Percentiles rank a stretch among this genome's conserved stretches.
phyloP scores from a whole-genome alignment of 2,329 filamentous ascomycete species.

The Xylariaceae sp. region DNA sequence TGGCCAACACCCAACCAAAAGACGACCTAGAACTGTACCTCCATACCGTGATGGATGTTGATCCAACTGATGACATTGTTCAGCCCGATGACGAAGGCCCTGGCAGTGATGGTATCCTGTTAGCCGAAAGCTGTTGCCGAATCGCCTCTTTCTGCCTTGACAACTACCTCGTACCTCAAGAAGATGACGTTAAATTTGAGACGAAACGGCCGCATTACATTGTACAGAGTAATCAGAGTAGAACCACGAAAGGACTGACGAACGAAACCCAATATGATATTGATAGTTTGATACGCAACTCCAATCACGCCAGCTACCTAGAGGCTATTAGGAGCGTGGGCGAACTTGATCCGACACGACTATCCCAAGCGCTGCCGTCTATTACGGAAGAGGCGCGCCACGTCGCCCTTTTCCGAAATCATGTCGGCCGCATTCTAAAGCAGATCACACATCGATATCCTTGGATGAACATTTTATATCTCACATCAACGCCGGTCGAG shows the following conservation, averaged over 20 bases:
- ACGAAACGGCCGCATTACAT: not conserved
- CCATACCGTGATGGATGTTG: constrained; percentile 46
- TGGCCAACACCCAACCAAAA: constrained; percentile 37
- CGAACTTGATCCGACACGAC: constrained; percentile 19
- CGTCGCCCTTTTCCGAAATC: constrained; percentile 41
- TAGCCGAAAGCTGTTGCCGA: constrained; percentile 47
- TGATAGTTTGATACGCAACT: constrained; percentile 42
- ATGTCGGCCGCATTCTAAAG: constrained; percentile 43
- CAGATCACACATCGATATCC: constrained; percentile 51
- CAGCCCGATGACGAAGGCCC: constrained; percentile 4
- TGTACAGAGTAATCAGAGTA: not conserved
- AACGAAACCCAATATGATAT: constrained; percentile 41
- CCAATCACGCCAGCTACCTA: constrained; percentile 42
- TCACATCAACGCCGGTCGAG: constrained; percentile 42
- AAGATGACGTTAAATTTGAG: not conserved
- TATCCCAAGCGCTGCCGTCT: constrained; percentile 37
- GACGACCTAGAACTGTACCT: constrained; percentile 44
- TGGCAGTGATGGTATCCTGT: constrained; percentile 25
- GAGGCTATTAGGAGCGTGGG: constrained; percentile 39
- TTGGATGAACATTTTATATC: constrained; percentile 47
- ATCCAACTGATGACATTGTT: constrained; percentile 50
- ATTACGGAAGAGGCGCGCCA: constrained; percentile 44
- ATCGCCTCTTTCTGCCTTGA: constrained; percentile 44
- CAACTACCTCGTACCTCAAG: not conserved
- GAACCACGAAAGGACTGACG: constrained; percentile 11